Evolutionary conservation across 2,329 filamentous ascomycete species (phyloP).

Genomic region (Colletotrichum sp.): DNA sequence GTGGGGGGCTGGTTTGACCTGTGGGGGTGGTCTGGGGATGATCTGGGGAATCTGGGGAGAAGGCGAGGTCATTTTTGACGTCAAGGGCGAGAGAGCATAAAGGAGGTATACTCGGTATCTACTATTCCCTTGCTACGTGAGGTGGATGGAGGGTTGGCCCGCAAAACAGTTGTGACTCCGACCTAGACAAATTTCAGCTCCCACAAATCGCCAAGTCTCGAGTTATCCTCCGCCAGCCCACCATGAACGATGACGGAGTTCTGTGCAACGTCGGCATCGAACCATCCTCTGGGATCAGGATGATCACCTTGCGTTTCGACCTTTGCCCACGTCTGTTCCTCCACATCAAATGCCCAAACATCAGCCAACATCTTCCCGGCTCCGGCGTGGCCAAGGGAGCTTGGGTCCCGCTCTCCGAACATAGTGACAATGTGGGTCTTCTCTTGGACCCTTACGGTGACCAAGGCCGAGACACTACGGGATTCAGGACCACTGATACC

Average conservation of each 20-base stretch:
- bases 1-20: background rate
- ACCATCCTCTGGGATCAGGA: constrained; percentile 43
- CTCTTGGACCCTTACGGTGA: constrained; percentile 25
- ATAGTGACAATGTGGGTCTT: constrained; percentile 37
- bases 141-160: background rate
- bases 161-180: background rate
- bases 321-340: constrained; percentile 30
- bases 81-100: background rate
- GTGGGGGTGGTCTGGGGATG: background rate
- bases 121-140: background rate
- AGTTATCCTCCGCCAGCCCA: constrained; percentile 41
- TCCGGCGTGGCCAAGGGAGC: constrained; percentile 41
- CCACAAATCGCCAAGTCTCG: constrained; percentile 44
- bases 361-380: constrained; percentile 45
- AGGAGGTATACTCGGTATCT: background rate
- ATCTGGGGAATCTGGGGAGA: background rate
- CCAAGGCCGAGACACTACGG: constrained; percentile 34
- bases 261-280: constrained; percentile 37
- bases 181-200: constrained; percentile 25
- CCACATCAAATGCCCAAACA: constrained; percentile 45
- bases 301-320: constrained; percentile 24
- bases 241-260: constrained; percentile 40
- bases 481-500: constrained; percentile 32
- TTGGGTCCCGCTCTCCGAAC: constrained; percentile 45
- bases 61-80: background rate